Conservation (phyloP, 2,329 filamentous ascomycete genomes). For the Phialemoniopsis sp. region DNA sequence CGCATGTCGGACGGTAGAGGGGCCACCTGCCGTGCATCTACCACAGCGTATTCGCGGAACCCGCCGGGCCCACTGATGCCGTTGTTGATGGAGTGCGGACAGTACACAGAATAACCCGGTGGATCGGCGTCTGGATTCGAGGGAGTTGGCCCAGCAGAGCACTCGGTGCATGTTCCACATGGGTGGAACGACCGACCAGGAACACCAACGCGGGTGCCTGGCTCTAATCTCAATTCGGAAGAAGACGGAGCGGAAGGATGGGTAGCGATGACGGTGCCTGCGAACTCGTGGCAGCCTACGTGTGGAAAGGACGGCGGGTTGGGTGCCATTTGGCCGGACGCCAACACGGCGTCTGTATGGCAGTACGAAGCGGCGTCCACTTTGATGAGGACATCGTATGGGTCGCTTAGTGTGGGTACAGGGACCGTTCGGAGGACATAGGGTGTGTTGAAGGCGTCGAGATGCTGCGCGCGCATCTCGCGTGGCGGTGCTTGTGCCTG, state of each 20-base stretch:
- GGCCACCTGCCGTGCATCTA: conserved; percentile 30
- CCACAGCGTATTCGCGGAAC: conserved; percentile 36
- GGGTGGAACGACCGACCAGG: conserved; percentile 34
- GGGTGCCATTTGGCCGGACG: conserved; percentile 18
- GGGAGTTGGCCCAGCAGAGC: conserved; percentile 12
- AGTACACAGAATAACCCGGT: conserved; percentile 33
- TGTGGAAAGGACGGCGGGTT: conserved; percentile 33
- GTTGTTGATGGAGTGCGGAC: conserved; percentile 16
- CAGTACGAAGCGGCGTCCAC: conserved; percentile 42
- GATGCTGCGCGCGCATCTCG: conserved; percentile 32
- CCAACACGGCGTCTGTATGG: conserved; percentile 30
- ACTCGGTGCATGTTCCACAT: conserved; percentile 36
- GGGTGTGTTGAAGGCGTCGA: conserved; percentile 33
- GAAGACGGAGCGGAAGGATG: conserved; percentile 5
- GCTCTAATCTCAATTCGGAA: conserved; percentile 1
- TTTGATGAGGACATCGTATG: conserved; percentile 36
- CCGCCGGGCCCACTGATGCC: conserved; percentile 24
- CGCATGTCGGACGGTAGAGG: conserved; percentile 22
- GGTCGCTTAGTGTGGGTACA: conserved; percentile 20
- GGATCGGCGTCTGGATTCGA: conserved; percentile 24
- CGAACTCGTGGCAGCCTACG: conserved; percentile 39
- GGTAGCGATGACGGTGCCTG: conserved; percentile 33
- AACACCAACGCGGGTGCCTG: conserved; percentile 30
- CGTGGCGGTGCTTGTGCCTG: conserved; percentile 5
- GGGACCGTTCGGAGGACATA: conserved; percentile 29